Evolutionary conservation across 176 grass and related monocot species (phyloP), one percentile per base, ranked within the genome.

Genomic region (Hyparrhenia diplandra): DNA sequence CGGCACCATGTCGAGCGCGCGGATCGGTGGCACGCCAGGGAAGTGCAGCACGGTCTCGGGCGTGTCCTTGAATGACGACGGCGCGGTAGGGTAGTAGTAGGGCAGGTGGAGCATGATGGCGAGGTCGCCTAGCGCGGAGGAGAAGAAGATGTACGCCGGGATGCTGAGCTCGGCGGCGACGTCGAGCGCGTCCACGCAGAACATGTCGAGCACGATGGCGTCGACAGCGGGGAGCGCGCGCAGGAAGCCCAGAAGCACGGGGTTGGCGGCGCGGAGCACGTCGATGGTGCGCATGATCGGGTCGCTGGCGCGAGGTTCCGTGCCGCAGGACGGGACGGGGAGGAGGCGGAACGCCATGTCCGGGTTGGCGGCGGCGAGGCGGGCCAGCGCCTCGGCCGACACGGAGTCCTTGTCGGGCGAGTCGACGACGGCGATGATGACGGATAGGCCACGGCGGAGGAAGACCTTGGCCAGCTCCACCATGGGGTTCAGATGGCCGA

Each of bases 401-500:
- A 69, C 67, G 6, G 67, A 25, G 37, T 69, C 67, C 67, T 69
- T 69, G 37, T 69, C 67, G 40, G 68, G 68, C 17, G 28, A 32
- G 17, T 73, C 70, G 28, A 73, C 70, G 70, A 73, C 43, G 45
- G 45, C 45, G 9, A 52, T 52, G 70, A 4, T 10, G 45, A 72
- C 89, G 29, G 75, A 61, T 4, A 89, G 2, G 80, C 71, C 83
- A 32, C 87, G 79, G 54, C 78, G 77, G 24, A 76, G 55, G 63
- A 91, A 80, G 35, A 80, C 74, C 80, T 89, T 87, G 59, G 89
- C 92, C 14, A 94, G 75, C 80, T 89, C 80, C 40, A 85, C 89
- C 83, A 91, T 94, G 75, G 89, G 86, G 55, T 84, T 82, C 21
- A 94, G 40, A 13, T 94, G 92, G 41, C 92, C 92, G 12, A 89